Evolutionary conservation across 805 yeast species (phyloP).

Genomic region (Wickerhamomyces chaumierensis): DNA sequence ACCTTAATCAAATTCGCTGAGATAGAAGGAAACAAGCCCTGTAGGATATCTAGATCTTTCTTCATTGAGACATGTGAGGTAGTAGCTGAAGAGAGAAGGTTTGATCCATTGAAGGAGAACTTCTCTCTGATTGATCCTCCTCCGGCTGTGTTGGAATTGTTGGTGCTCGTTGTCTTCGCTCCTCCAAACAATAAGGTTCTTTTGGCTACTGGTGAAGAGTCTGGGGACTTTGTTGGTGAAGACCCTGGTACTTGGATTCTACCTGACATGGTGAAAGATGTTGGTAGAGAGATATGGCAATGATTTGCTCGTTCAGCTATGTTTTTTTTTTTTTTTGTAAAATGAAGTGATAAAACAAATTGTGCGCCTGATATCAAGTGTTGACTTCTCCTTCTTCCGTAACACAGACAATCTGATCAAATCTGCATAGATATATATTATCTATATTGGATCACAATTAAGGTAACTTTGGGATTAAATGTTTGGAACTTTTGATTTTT

Average conservation of each 20-base stretch:
- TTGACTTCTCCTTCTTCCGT: no score
- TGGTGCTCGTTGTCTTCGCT: constrained; percentile 4
- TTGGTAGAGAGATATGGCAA: no score
- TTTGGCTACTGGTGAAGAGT: constrained; percentile 5
- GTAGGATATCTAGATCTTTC: constrained; percentile 16
- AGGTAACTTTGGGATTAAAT: no score
- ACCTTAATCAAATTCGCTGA: constrained; percentile 25
- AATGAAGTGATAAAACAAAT: no score
- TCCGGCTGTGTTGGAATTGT: constrained; percentile 3
- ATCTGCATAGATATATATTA: no score
- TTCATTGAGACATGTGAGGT: constrained; percentile 4
- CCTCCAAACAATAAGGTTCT: constrained; percentile 3
- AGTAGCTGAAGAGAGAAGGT: constrained; percentile 7
- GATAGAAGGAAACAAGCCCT: constrained; percentile 21
- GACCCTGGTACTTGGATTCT: constrained; percentile 41
- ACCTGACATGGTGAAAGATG: no score
- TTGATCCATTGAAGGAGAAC: constrained; percentile 28
- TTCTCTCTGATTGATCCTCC: constrained; percentile 25
- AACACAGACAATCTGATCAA: no score
- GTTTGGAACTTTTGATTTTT: no score
- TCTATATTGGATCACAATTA: no score
- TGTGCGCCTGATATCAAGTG: no score
- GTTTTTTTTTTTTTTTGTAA: no score
- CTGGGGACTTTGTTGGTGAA: constrained; percentile 22
- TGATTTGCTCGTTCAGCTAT: no score